Evolutionary conservation across 2,329 filamentous ascomycete species (phyloP).

Genomic region (Xylaria hypoxylon): DNA sequence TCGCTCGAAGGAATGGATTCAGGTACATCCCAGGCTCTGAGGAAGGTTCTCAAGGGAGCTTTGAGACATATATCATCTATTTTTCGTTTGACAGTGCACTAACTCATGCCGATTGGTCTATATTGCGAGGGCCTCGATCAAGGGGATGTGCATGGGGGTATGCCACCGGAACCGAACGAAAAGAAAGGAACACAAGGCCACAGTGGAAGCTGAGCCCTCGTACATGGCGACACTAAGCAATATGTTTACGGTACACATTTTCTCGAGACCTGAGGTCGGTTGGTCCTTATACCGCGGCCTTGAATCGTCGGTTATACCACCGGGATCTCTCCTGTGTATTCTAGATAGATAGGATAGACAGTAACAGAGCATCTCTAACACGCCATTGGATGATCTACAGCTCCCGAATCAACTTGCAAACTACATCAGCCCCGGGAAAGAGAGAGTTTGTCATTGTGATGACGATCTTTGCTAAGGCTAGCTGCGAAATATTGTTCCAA

Average conservation of each 20-base stretch:
- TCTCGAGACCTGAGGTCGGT: too few relatives aligned
- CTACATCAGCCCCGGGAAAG: slow-evolving; percentile 5
- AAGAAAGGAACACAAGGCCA: not conserved
- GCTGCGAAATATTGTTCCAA: not conserved
- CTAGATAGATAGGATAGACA: not conserved
- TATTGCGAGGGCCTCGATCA: not conserved
- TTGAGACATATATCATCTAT: not conserved
- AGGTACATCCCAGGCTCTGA: not conserved
- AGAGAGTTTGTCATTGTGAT: slow-evolving; percentile 16
- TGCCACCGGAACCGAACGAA: not conserved
- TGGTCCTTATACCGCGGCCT: too few relatives aligned
- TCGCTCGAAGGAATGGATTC: not conserved
- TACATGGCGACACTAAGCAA: too few relatives aligned
- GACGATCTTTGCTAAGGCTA: slow-evolving; percentile 11
- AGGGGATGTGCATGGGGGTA: not conserved
- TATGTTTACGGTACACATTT: too few relatives aligned
- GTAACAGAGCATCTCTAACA: slow-evolving; percentile 24
- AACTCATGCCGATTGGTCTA: not conserved
- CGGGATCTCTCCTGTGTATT: slow-evolving; percentile 3
- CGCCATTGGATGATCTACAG: not conserved
- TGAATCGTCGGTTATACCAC: slow-evolving; percentile 30
- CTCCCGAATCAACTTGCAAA: not conserved
- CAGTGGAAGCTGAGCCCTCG: too few relatives aligned
- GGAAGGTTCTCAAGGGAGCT: not conserved
- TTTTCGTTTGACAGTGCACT: too few relatives aligned